Percentiles rank a stretch among this genome's conserved stretches.
Conservation (phyloP, 257 asterid species). For the Petunia axillaris region DNA sequence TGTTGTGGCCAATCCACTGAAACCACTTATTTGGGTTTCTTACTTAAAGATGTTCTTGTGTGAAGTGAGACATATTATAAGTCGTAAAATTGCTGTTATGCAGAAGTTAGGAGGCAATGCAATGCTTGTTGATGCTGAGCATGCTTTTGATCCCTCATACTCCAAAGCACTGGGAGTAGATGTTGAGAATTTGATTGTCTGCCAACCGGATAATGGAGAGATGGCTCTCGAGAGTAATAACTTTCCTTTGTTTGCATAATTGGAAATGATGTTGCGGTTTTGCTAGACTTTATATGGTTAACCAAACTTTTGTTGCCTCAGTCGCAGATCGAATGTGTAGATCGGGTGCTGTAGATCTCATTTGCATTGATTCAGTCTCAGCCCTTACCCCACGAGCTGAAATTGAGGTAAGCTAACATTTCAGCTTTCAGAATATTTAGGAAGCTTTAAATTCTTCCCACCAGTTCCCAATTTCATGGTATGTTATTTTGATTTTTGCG, state of each 20-base stretch:
- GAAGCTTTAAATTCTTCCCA: slow-evolving; percentile 23
- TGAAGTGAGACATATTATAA: slow-evolving; percentile 1
- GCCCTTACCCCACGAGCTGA: slow-evolving; percentile 99
- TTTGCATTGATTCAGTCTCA: slow-evolving; percentile 97
- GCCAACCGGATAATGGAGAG: slow-evolving; percentile 99
- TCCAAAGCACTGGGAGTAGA: slow-evolving; percentile 94
- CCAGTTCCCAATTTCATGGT: slow-evolving; percentile 22
- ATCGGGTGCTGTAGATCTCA: slow-evolving; percentile 98
- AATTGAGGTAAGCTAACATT: slow-evolving; percentile 70
- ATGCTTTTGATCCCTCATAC: slow-evolving; percentile 97
- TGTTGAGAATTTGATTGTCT: slow-evolving; percentile 94
- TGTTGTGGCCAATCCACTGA: not conserved
- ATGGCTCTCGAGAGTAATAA: slow-evolving; percentile 95
- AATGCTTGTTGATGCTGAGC: slow-evolving; percentile 99
- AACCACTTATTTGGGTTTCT: slow-evolving; percentile 18
- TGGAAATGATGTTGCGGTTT: slow-evolving; percentile 3
- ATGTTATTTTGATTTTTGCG: slow-evolving; percentile 29
- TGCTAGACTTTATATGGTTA: not conserved
- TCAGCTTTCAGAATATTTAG: slow-evolving; percentile 28
- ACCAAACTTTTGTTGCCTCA: slow-evolving; percentile 39
- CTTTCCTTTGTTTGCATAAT: slow-evolving; percentile 36
- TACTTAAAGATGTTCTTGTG: slow-evolving; percentile 13
- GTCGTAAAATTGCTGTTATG: slow-evolving; percentile 28
- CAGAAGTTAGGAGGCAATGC: slow-evolving; percentile 98
- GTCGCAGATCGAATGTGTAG: slow-evolving; percentile 99